These are phyloP conservation scores for Epicoccum nigrum DNA, from an alignment of 2,329 filamentous ascomycete genomes.

Conservation along the genomic window DNA sequence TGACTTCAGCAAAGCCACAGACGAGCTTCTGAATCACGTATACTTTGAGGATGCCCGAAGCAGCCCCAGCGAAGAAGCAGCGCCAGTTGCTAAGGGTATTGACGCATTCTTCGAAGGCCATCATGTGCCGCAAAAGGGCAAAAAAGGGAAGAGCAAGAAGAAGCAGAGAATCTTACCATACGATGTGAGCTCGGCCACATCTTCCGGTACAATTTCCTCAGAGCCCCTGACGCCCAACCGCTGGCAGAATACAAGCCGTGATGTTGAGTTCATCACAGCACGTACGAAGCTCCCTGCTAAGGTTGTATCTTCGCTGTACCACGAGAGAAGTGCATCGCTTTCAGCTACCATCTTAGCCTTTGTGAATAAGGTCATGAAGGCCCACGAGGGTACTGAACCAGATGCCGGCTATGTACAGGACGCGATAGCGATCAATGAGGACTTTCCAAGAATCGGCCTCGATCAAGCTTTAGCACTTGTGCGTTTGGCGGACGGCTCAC, in stretches of 20 bases:
- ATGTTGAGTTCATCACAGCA: conserved; percentile 66
- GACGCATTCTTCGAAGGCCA: conserved; percentile 76
- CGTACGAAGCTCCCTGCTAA: conserved; percentile 56
- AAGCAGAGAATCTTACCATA: conserved; percentile 41
- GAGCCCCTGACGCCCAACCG: conserved; percentile 52
- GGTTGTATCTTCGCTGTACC: conserved; percentile 63
- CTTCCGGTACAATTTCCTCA: conserved; percentile 30
- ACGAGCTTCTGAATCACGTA: conserved; percentile 79
- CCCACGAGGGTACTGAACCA: conserved; percentile 42
- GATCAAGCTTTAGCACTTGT: conserved; percentile 60
- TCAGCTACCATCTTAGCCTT: conserved; percentile 62
- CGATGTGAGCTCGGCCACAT: conserved; percentile 25
- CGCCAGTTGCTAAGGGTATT: conserved; percentile 68
- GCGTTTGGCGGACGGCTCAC: conserved; percentile 62
- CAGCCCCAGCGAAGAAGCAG: conserved; percentile 49
- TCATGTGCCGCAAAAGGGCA: conserved; percentile 48
- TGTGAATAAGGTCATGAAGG: conserved; percentile 55
- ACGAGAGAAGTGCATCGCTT: conserved; percentile 62
- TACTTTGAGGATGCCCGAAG: conserved; percentile 73
- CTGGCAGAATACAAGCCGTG: conserved; percentile 63
- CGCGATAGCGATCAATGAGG: conserved; percentile 59
- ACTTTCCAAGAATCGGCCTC: conserved; percentile 60
- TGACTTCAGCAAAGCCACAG: conserved; percentile 73
- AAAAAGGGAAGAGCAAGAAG: conserved; percentile 54
- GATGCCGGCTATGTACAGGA: conserved; percentile 56